A percentile compares a stretch with the other conserved stretches of the same genome.
phyloP scores from a whole-genome alignment of 805 yeast genomes.

The fission yeast (Schizosaccharomyces pombe) region DNA sequence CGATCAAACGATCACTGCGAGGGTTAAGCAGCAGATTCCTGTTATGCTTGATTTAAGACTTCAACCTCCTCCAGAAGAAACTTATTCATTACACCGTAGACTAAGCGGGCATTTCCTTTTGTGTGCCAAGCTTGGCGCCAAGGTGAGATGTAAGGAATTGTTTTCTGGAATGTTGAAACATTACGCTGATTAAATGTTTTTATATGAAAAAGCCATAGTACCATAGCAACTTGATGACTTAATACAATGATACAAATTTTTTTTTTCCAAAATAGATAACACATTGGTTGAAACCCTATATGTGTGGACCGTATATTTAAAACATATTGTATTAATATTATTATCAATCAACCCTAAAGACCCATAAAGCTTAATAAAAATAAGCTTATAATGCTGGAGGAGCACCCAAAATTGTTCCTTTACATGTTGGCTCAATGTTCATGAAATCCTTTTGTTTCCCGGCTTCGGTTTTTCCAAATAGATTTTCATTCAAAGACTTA shows the following conservation, averaged over 20 bases:
- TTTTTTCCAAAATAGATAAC: too few species aligned
- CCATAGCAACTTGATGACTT: background rate
- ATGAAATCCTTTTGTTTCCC: background rate
- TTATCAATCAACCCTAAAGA: background rate
- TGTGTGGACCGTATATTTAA: too few species aligned
- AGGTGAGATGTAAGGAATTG: slow-evolving; percentile 55
- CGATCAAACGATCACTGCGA: slow-evolving; percentile 75
- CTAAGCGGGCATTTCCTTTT: slow-evolving; percentile 80
- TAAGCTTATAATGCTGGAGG: slow-evolving; percentile 22
- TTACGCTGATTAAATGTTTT: background rate
- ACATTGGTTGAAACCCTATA: too few species aligned
- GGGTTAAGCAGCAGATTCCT: slow-evolving; percentile 70
- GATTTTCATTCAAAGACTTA: background rate
- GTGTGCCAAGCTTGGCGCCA: slow-evolving; percentile 66
- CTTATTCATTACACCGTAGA: slow-evolving; percentile 87
- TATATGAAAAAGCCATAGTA: background rate
- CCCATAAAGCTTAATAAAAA: background rate
- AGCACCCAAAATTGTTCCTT: slow-evolving; percentile 18
- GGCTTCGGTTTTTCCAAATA: background rate
- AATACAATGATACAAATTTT: too few species aligned
- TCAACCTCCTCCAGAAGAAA: slow-evolving; percentile 95
- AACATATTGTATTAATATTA: background rate
- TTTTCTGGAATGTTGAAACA: slow-evolving; percentile 52
- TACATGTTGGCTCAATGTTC: slow-evolving; percentile 36
- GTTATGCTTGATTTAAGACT: slow-evolving; percentile 77